Evolutionary conservation across 1,284 basidiomycete genomes (phyloP).

Genomic region (Tylopilus microsporus): DNA sequence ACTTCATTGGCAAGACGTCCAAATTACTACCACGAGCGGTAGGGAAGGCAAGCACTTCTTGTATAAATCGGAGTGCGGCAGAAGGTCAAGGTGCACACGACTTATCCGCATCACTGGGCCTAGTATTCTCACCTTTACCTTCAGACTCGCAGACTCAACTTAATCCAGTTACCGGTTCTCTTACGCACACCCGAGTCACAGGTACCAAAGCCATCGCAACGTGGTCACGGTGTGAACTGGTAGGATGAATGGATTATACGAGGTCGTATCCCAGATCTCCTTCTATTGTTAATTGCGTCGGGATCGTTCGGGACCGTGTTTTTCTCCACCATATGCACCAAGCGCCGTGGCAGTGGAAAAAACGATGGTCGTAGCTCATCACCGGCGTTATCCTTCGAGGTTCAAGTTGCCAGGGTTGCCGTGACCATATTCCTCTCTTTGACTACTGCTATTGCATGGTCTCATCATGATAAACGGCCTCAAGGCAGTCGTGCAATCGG

Average conservation of each 20-base stretch:
- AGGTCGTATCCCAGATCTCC: background rate
- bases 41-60: too few relatives aligned
- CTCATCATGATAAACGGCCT: background rate
- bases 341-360: background rate
- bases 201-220: too few relatives aligned
- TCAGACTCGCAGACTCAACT: too few relatives aligned
- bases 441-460: conserved; percentile 1
- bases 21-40: too few relatives aligned
- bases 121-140: too few relatives aligned
- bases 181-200: too few relatives aligned
- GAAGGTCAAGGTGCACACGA: too few relatives aligned
- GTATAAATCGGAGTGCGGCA: too few relatives aligned
- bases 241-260: background rate
- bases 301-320: conserved; percentile 6
- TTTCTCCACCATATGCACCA: background rate
- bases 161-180: too few relatives aligned
- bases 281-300: background rate
- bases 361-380: background rate
- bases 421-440: background rate
- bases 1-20: too few relatives aligned
- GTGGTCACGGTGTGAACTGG: too few relatives aligned
- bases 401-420: background rate
- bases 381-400: background rate
- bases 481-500: background rate
- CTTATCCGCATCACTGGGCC: too few relatives aligned